A percentile compares a stretch with the other conserved stretches of the same genome.
phyloP scores from a whole-genome alignment of 495 filamentous ascomycete species.

The Tetracladium setigerum region DNA sequence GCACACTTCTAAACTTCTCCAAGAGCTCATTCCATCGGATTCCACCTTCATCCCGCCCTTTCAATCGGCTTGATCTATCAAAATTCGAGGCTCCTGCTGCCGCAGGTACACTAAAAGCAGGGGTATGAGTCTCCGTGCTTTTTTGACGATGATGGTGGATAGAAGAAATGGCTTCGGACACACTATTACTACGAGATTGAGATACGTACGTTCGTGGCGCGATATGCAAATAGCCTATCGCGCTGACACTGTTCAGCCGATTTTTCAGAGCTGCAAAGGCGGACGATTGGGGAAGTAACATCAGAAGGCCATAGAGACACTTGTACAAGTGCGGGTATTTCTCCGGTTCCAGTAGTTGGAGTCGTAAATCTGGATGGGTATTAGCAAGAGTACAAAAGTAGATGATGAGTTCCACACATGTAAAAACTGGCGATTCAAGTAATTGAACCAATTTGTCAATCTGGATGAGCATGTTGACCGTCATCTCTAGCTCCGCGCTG shows the following conservation, averaged over 20 bases:
- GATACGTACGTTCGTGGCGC: constrained; percentile 70
- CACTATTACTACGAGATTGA: constrained; percentile 31
- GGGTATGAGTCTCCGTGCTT: constrained; percentile 21
- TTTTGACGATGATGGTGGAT: constrained; percentile 24
- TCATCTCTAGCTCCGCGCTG: constrained; percentile 97
- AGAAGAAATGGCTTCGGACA: constrained; percentile 31
- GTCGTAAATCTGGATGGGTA: constrained; percentile 62
- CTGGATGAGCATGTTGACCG: constrained; percentile 96
- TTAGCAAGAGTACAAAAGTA: constrained; percentile 1
- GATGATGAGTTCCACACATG: constrained; percentile 49
- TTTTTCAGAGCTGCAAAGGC: constrained; percentile 97
- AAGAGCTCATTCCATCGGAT: constrained; percentile 91
- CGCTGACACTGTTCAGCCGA: constrained; percentile 90
- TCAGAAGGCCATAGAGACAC: constrained; percentile 93
- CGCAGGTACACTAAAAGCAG: constrained; percentile 33
- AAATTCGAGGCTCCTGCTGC: constrained; percentile 44
- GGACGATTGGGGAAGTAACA: constrained; percentile 95
- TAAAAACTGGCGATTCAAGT: constrained; percentile 95
- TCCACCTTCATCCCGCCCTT: constrained; percentile 71
- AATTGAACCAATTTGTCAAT: constrained; percentile 99
- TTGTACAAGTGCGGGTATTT: constrained; percentile 96
- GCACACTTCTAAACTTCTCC: constrained; percentile 89
- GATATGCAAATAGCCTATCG: constrained; percentile 90
- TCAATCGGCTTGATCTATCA: constrained; percentile 76
- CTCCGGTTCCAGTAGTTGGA: constrained; percentile 97